Evolutionary conservation across 73 alveolate species (phyloP).

Genomic region (Paramecium bursaria): DNA sequence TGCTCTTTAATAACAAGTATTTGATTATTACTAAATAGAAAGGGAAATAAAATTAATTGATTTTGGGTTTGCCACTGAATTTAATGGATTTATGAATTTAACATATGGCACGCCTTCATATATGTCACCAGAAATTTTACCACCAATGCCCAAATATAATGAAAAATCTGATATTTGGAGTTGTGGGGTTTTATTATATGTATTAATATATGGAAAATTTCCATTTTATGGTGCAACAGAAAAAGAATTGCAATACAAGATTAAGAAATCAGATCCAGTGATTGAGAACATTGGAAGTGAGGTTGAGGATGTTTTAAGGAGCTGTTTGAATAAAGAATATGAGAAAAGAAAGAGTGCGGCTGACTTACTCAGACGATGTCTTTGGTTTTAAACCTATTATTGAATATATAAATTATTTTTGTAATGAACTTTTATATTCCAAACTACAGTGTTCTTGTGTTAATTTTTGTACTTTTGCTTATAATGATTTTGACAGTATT

Average conservation of each 20-base stretch:
- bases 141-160: slow-evolving; percentile 18
- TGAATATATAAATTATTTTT: too few species aligned
- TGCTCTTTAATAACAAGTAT: slow-evolving; percentile 4
- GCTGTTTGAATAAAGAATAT: slow-evolving; percentile 35
- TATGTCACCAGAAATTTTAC: slow-evolving; percentile 48
- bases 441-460: too few species aligned
- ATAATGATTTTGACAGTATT: too few species aligned
- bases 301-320: not conserved
- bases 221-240: slow-evolving; percentile 46
- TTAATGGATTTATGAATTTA: not conserved
- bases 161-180: slow-evolving; percentile 59
- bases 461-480: too few species aligned
- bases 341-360: not conserved
- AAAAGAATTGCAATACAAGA: slow-evolving; percentile 47
- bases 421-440: too few species aligned
- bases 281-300: not conserved
- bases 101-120: slow-evolving; percentile 62
- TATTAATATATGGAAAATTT: slow-evolving; percentile 16
- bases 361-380: too few species aligned
- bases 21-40: not conserved
- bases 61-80: slow-evolving; percentile 58
- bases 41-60: slow-evolving; percentile 52
- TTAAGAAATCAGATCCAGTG: slow-evolving; percentile 10
- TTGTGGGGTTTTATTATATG: slow-evolving; percentile 51
- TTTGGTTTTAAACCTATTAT: too few species aligned